Evolutionary conservation across 1,284 basidiomycete species (phyloP).

Genomic region (Ustilago sp.): DNA sequence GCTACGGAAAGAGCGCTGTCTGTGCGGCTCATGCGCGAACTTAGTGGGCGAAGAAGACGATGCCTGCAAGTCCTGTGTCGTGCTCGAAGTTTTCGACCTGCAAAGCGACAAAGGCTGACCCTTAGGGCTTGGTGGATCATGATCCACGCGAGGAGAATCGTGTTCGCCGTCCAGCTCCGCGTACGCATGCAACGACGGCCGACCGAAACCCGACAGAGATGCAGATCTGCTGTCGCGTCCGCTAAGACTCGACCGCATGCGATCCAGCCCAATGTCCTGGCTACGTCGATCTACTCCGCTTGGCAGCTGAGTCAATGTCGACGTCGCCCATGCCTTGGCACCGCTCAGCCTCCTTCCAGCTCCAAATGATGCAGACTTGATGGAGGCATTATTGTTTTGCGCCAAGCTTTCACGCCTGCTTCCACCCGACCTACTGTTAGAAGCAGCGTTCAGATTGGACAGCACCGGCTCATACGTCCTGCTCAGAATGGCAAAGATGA

Average conservation of each 20-base stretch:
- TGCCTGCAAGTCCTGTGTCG: constrained; percentile 24
- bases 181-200: constrained; percentile 24
- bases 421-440: constrained; percentile 9
- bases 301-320: constrained; percentile 24
- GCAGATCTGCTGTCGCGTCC: constrained; percentile 7
- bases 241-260: background rate
- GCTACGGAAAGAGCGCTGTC: constrained; percentile 14
- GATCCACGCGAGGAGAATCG: background rate
- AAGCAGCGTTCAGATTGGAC: constrained; percentile 15
- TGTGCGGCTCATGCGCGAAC: constrained; percentile 5
- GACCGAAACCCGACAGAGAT: constrained; percentile 8
- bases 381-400: background rate
- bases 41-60: background rate
- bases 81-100: constrained; percentile 4
- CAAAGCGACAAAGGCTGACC: constrained; percentile 20
- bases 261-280: constrained; percentile 25
- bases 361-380: background rate
- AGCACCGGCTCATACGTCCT: constrained; percentile 44
- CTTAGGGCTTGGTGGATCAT: constrained; percentile 10
- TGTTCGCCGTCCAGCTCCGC: constrained; percentile 24
- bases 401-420: constrained; percentile 13
- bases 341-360: constrained; percentile 15
- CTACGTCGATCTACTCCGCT: constrained; percentile 8
- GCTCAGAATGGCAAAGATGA: constrained; percentile 39
- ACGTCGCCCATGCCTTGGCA: constrained; percentile 21